These are phyloP conservation scores for Pythium biforme DNA, from an alignment of 352 stramenopile genomes.

Conservation along the genomic window DNA sequence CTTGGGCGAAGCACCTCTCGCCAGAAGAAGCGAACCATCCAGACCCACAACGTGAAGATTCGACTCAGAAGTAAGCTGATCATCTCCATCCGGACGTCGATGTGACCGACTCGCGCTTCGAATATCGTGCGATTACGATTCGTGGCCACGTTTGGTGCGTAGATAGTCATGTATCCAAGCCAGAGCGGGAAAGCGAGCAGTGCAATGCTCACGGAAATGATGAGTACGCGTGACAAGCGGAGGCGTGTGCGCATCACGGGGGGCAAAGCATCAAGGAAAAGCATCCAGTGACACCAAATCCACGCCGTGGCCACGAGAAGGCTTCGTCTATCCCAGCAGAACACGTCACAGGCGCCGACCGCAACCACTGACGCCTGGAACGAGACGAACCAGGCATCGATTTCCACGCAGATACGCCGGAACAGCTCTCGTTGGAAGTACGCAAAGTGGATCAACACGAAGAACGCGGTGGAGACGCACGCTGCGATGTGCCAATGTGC, in stretches of 20 bases:
- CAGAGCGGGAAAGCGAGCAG: constrained; percentile 8
- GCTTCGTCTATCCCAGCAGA: constrained; percentile 15
- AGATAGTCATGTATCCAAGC: constrained; percentile 10
- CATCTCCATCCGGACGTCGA: constrained; percentile 11
- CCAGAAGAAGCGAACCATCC: constrained; percentile 21
- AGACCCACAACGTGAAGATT: constrained; percentile 21
- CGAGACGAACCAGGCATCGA: constrained; percentile 27
- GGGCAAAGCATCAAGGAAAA: constrained; percentile 22
- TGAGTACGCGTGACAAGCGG: constrained; percentile 8
- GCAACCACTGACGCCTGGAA: constrained; percentile 9
- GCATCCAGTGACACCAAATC: constrained; percentile 22
- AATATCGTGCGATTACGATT: constrained; percentile 15
- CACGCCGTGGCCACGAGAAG: constrained; percentile 9
- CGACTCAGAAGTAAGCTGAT: constrained; percentile 8
- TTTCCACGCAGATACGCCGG: constrained; percentile 9
- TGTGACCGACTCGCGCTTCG: neutral
- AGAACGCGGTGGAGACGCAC: neutral
- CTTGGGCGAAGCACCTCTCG: constrained; percentile 6
- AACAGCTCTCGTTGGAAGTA: constrained; percentile 15
- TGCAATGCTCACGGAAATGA: constrained; percentile 4
- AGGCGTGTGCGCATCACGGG: constrained; percentile 7
- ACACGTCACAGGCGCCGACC: constrained; percentile 9
- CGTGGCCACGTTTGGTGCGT: neutral
- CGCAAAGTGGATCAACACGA: constrained; percentile 1
- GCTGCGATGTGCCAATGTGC: constrained; percentile 5